These are phyloP conservation scores for Hygrocybe punicea DNA, from an alignment of 768 basidiomycete genomes.

Conservation along the genomic window DNA sequence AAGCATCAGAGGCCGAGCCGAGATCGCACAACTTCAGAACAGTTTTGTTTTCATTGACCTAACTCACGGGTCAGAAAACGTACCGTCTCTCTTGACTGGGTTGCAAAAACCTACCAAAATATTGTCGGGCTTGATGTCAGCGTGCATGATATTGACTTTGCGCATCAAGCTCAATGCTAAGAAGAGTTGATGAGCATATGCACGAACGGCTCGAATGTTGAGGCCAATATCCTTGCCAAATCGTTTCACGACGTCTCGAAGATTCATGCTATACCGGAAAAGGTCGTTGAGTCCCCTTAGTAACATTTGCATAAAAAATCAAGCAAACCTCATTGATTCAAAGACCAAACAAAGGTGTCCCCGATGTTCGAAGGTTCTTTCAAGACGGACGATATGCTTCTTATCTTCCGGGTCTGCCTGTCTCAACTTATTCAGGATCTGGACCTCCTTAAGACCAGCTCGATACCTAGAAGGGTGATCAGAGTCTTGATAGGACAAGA, in stretches of 20 bases:
- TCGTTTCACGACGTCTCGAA: constrained; percentile 95
- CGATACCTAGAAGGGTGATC: constrained; percentile 66
- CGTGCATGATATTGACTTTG: constrained; percentile 94
- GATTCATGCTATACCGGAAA: constrained; percentile 73
- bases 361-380: constrained; percentile 93
- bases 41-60: constrained; percentile 96
- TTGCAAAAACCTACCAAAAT: no score
- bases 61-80: no score
- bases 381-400: constrained; percentile 91
- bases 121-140: constrained; percentile 98
- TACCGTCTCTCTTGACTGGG: no score
- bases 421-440: constrained; percentile 81
- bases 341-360: constrained; percentile 97
- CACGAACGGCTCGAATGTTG: constrained; percentile 94
- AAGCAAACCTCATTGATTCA: constrained; percentile 81
- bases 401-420: constrained; percentile 95
- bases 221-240: constrained; percentile 98
- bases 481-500: constrained; percentile 1
- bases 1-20: constrained; percentile 93
- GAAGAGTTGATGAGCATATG: constrained; percentile 97
- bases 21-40: constrained; percentile 92
- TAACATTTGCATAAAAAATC: background rate
- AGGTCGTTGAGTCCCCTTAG: background rate
- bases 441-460: constrained; percentile 87
- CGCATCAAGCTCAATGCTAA: constrained; percentile 78